Evolutionary conservation across 371 early-diverging fungal species (phyloP), one percentile per base, ranked within the genome.

Genomic region (Apophysomyces sp.): DNA sequence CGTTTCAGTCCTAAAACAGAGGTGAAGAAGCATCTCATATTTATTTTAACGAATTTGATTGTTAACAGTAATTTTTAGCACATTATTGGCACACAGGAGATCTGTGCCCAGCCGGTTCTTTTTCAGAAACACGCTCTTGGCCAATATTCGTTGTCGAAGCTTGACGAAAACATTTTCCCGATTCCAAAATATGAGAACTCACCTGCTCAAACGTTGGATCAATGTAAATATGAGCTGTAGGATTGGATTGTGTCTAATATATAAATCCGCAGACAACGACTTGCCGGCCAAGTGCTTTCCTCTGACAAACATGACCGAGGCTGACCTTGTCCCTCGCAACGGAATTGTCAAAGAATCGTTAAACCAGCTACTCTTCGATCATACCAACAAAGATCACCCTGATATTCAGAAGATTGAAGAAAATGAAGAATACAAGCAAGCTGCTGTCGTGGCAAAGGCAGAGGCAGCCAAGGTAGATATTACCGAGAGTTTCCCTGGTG

Each of bases 1-100:
- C 64, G 64, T 16, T 95, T 95, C 66, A 86, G 85, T 11, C 13
- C 75, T 6, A 63, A 83, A 11, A 89, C 91, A 13, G 85, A 86
- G 73, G 88, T 86, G 65, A 65, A 66, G 26, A 27, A 5, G 0
- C 4, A n/a, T 36, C n/a, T n/a, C n/a, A n/a, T n/a, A n/a, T n/a
- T n/a, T n/a, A n/a, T n/a, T 34, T 13, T 34, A 34, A 34, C 34
- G 37, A 39, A 31, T 52, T n/a, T n/a, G n/a, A n/a, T n/a, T n/a
- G n/a, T n/a, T n/a, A n/a, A n/a, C n/a, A n/a, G n/a, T n/a, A n/a
- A 52, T 13, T 53, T n/a, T 31, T 72, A 92, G 85, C 94, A 92
- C 69, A 81, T 94, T 49, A 68, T 91, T 34, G 77, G 85, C 39
- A 76, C 81, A 57, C 65, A 80, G 29, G 73, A 86, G 2, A 70